A percentile compares a stretch with the other conserved stretches of the same genome.
Conservation (phyloP, 2,329 filamentous ascomycete genomes). For the Whalleya microplaca region DNA sequence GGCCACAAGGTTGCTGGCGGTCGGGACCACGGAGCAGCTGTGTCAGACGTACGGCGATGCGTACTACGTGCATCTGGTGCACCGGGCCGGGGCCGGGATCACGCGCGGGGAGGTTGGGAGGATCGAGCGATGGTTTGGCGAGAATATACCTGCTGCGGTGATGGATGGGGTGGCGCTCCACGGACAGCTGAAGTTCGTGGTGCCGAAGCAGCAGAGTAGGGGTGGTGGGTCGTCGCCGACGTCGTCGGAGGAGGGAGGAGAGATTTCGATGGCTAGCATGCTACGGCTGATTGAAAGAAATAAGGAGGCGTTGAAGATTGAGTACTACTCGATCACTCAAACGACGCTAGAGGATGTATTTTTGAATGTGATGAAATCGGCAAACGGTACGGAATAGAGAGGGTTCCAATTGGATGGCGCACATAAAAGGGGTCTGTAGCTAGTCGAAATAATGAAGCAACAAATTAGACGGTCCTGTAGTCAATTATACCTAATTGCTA, state of each 20-base stretch:
- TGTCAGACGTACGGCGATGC: slow-evolving; percentile 76
- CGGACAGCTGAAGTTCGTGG: slow-evolving; percentile 84
- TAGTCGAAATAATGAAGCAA: not conserved
- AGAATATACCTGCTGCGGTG: slow-evolving; percentile 64
- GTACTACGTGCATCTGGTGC: slow-evolving; percentile 81
- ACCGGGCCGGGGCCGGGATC: slow-evolving; percentile 75
- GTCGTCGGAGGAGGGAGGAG: slow-evolving; percentile 19
- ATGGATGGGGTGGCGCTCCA: slow-evolving; percentile 79
- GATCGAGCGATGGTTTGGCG: slow-evolving; percentile 67
- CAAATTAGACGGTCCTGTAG: too few relatives aligned
- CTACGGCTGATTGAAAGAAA: slow-evolving; percentile 78
- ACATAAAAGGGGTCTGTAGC: not conserved
- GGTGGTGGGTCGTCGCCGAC: slow-evolving; percentile 6
- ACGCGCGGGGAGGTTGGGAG: slow-evolving; percentile 66
- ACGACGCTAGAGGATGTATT: slow-evolving; percentile 93
- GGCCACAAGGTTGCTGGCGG: slow-evolving; percentile 75
- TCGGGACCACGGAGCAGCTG: slow-evolving; percentile 75
- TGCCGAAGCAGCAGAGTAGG: slow-evolving; percentile 54
- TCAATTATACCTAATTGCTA: too few relatives aligned
- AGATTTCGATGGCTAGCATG: slow-evolving; percentile 61
- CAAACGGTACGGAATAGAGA: not conserved
- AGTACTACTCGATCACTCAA: slow-evolving; percentile 85
- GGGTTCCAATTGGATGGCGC: not conserved
- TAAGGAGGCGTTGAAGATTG: slow-evolving; percentile 70
- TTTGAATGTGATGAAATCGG: slow-evolving; percentile 46